Percentiles rank a stretch among this genome's conserved stretches.
Evolutionary conservation across 371 early-diverging fungal species (phyloP).

Genomic region (Lichtheimia corymbifera): DNA sequence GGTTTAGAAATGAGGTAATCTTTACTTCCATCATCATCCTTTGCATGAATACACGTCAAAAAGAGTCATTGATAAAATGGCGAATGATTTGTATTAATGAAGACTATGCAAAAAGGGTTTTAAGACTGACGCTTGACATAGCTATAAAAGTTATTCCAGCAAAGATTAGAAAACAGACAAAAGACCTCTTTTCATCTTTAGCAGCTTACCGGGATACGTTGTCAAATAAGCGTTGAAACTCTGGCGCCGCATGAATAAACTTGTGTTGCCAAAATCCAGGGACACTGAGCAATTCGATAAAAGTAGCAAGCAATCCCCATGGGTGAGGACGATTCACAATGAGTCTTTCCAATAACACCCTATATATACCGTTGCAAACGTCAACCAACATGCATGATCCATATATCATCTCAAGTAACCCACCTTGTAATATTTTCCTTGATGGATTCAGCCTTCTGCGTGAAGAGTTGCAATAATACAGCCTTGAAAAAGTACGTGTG

Average conservation of each 20-base stretch:
- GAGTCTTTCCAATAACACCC: conserved; percentile 91
- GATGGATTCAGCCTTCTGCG: conserved; percentile 71
- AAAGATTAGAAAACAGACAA: too few relatives aligned
- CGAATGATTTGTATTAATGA: too few relatives aligned
- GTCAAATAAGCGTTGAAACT: conserved; percentile 68
- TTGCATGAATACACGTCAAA: too few relatives aligned
- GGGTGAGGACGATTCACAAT: conserved; percentile 98
- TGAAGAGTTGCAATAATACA: conserved; percentile 78
- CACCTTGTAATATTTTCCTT: conserved; percentile 89
- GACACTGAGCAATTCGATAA: conserved; percentile 92
- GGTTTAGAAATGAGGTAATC: too few relatives aligned
- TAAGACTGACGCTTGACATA: conserved; percentile 8
- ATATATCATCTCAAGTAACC: conserved; percentile 26
- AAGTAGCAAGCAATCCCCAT: conserved; percentile 95
- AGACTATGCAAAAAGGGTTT: too few relatives aligned
- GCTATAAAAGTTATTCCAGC: neutral
- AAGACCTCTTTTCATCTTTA: too few relatives aligned
- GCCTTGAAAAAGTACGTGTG: conserved; percentile 92
- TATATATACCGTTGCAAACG: conserved; percentile 6
- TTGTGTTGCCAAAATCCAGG: conserved; percentile 81
- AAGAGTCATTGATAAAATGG: too few relatives aligned
- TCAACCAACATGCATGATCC: neutral
- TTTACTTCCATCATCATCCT: too few relatives aligned
- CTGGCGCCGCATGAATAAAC: conserved; percentile 67
- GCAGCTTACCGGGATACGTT: conserved; percentile 58